Percentiles rank a stretch among this genome's conserved stretches.
These are phyloP conservation scores for Sporothrix phasma DNA, from an alignment of 2,329 filamentous ascomycete species.

Conservation along the genomic window DNA sequence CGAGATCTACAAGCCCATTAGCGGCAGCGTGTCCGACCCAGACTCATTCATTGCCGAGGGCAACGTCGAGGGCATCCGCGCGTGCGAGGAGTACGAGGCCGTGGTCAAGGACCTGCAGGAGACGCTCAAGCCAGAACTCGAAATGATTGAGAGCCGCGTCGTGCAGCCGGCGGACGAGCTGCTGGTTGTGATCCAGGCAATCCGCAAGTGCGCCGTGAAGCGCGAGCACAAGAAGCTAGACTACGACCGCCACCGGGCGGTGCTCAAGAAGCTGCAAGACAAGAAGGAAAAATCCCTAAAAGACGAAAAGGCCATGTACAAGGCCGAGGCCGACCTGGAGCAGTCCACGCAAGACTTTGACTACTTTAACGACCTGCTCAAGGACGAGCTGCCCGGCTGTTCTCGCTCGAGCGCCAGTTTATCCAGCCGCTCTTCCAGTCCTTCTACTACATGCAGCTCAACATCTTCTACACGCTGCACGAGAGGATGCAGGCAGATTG, in stretches of 20 bases:
- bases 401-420: slow-evolving; percentile 81
- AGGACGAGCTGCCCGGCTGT: slow-evolving; percentile 89
- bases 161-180: slow-evolving; percentile 90
- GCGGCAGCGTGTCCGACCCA: slow-evolving; percentile 87
- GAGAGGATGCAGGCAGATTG: slow-evolving; percentile 95
- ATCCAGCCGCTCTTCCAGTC: slow-evolving; percentile 96
- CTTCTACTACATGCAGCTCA: slow-evolving; percentile 99
- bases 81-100: slow-evolving; percentile 91
- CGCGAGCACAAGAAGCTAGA: slow-evolving; percentile 96
- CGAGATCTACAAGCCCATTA: slow-evolving; percentile 97
- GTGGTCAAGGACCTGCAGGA: slow-evolving; percentile 86
- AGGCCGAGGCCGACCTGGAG: slow-evolving; percentile 85
- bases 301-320: slow-evolving; percentile 95
- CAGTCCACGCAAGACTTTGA: slow-evolving; percentile 91
- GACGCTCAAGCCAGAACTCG: slow-evolving; percentile 79
- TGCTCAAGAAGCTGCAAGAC: slow-evolving; percentile 88
- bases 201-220: slow-evolving; percentile 79
- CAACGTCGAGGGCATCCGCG: slow-evolving; percentile 84
- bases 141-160: slow-evolving; percentile 91
- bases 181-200: slow-evolving; percentile 87
- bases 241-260: slow-evolving; percentile 75
- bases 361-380: slow-evolving; percentile 94
- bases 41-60: slow-evolving; percentile 71
- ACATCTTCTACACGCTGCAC: slow-evolving; percentile 97
- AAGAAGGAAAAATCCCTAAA: slow-evolving; percentile 96